Evolutionary conservation across 805 yeast species (phyloP).

Genomic region (Saccharomycopsis amapae): DNA sequence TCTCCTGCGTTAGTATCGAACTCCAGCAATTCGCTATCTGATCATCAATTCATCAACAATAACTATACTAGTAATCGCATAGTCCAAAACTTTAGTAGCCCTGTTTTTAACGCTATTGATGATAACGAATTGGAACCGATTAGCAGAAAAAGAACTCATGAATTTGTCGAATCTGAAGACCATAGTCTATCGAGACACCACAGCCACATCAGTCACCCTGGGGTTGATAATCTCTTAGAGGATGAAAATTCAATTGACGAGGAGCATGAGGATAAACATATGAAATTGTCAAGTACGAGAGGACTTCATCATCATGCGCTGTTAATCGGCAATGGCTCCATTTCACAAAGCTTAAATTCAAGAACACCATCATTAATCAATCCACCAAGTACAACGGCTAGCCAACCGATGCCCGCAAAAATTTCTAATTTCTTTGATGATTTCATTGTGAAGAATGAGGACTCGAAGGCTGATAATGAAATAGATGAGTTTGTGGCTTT

Average conservation of each 20-base stretch:
- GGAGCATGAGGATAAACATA: constrained; percentile 1
- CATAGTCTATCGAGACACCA: neutral
- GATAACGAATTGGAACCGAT: constrained; percentile 9
- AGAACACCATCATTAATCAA: neutral
- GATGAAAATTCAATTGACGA: neutral
- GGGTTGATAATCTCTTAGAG: neutral
- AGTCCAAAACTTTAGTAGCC: too few species aligned
- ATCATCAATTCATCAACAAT: too few species aligned
- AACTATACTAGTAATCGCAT: too few species aligned
- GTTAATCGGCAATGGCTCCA: neutral
- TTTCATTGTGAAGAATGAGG: constrained; percentile 2
- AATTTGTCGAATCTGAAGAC: constrained; percentile 13
- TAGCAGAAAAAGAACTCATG: constrained; percentile 21
- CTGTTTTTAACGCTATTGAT: neutral
- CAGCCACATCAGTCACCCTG: neutral
- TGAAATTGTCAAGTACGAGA: neutral
- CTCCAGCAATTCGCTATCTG: too few species aligned
- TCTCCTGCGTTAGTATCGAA: neutral
- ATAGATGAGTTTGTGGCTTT: constrained; percentile 3
- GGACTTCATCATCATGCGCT: constrained; percentile 4
- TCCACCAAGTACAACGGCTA: neutral
- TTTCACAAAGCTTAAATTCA: neutral
- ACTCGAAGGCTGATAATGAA: constrained; percentile 4
- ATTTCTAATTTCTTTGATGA: constrained; percentile 13
- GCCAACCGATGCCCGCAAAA: neutral